Conservation (phyloP, 345 rosid genomes). For the Linum trigynum region DNA sequence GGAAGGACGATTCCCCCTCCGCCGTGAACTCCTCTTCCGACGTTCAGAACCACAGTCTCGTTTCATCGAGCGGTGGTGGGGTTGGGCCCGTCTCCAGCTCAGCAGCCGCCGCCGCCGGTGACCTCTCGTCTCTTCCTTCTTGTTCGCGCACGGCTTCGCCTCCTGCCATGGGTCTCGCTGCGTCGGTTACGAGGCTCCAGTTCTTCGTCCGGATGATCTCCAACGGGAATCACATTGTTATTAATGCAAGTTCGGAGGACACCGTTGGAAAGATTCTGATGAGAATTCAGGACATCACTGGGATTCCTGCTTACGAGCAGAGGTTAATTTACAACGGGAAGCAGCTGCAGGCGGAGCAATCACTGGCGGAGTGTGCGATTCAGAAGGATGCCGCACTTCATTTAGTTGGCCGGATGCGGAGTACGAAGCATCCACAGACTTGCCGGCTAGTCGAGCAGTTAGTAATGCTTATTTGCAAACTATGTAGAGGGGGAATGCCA, state of each 20-base stretch:
- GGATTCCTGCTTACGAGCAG: slow-evolving; percentile 59
- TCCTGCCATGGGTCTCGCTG: slow-evolving; percentile 12
- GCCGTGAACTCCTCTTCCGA: slow-evolving; percentile 28
- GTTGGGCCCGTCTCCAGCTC: slow-evolving; percentile 14
- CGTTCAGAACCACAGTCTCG: slow-evolving; percentile 2
- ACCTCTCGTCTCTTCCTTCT: slow-evolving; percentile 4
- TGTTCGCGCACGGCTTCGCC: slow-evolving; percentile 18
- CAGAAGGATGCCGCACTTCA: slow-evolving; percentile 68
- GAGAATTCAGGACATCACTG: slow-evolving; percentile 38
- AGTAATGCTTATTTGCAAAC: slow-evolving; percentile 38
- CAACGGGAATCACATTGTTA: slow-evolving; percentile 49
- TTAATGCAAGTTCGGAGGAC: slow-evolving; percentile 56
- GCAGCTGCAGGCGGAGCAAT: slow-evolving; percentile 71
- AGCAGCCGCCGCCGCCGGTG: too few relatives aligned
- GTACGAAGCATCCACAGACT: slow-evolving; percentile 69
- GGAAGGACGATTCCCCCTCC: slow-evolving; percentile 37
- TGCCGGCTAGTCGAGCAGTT: slow-evolving; percentile 63
- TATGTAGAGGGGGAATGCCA: slow-evolving; percentile 38
- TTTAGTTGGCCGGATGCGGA: slow-evolving; percentile 68
- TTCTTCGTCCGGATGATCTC: slow-evolving; percentile 69
- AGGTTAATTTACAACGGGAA: slow-evolving; percentile 61
- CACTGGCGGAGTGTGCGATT: slow-evolving; percentile 48
- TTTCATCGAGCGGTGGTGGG: not conserved
- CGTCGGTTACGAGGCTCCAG: slow-evolving; percentile 37
- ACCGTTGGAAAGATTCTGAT: slow-evolving; percentile 54